Conservation (phyloP, 768 basidiomycete genomes). For the Calvatia gigantea region DNA sequence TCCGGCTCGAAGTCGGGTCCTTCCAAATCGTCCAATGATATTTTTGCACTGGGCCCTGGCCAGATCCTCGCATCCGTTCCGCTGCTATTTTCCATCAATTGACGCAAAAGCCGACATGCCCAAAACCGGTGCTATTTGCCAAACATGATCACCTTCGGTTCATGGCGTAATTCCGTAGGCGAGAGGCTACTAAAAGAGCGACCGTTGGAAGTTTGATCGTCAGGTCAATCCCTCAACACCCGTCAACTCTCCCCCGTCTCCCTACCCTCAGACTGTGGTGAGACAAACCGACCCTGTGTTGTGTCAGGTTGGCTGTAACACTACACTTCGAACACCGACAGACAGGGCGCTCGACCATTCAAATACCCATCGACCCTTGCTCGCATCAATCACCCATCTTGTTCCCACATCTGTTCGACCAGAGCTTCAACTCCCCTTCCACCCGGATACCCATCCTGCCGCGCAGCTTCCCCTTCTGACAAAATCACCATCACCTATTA, state of each 20-base stretch:
- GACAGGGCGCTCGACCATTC: background rate
- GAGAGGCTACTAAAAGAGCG: conserved; percentile 9
- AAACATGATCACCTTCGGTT: background rate
- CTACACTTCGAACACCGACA: conserved; percentile 5
- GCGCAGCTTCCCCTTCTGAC: background rate
- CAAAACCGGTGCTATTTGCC: background rate
- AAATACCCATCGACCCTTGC: conserved; percentile 10
- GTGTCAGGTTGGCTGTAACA: conserved; percentile 9
- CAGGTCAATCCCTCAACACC: conserved; percentile 7
- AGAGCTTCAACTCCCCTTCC: background rate
- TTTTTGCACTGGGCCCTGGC: background rate
- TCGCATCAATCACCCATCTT: conserved; percentile 9
- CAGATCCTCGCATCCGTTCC: conserved; percentile 1
- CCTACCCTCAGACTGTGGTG: background rate
- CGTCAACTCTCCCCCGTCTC: background rate
- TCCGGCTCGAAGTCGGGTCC: background rate
- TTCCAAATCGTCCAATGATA: background rate
- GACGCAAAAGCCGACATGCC: background rate
- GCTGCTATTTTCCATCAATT: background rate
- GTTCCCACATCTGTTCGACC: conserved; percentile 11
- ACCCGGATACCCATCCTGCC: background rate
- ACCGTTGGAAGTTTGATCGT: conserved; percentile 9
- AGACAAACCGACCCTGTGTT: conserved; percentile 3
- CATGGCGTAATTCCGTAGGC: background rate
- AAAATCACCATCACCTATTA: background rate